A percentile compares a stretch with the other conserved stretches of the same genome.
Conservation (phyloP, 129 eudicot genomes). For the Tagetes erecta region DNA sequence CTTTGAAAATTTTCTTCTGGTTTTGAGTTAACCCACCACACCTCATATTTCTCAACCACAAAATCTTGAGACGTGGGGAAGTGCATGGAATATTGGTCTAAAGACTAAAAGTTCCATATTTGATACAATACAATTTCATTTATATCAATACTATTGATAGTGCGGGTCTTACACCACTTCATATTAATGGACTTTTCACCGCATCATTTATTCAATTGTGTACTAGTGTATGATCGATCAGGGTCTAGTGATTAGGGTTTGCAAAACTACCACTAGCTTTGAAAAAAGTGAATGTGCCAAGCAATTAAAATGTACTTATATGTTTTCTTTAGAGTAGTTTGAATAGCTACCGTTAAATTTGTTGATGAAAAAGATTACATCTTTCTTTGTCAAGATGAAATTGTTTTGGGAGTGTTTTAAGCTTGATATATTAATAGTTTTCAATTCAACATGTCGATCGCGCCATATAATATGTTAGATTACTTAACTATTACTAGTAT, state of each 20-base stretch:
- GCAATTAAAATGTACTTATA: no score
- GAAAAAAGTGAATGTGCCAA: no score
- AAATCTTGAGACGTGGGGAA: constrained; percentile 15
- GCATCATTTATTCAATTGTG: no score
- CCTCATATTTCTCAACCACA: constrained; percentile 23
- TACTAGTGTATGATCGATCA: neutral
- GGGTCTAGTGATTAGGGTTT: neutral
- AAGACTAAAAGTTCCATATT: constrained; percentile 11
- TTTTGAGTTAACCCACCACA: constrained; percentile 21
- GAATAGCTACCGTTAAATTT: no score
- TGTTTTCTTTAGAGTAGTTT: no score
- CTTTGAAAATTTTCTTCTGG: constrained; percentile 19
- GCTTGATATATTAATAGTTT: neutral
- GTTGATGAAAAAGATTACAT: no score
- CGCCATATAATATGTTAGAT: no score
- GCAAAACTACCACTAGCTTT: neutral
- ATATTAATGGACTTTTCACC: no score
- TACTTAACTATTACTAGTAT: neutral
- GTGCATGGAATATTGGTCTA: constrained; percentile 18
- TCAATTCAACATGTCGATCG: no score
- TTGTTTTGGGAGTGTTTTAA: neutral
- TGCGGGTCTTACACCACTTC: no score
- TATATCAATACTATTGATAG: neutral
- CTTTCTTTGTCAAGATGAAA: neutral
- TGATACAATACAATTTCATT: neutral